phyloP scores from a whole-genome alignment of 495 filamentous ascomycete genomes.

The Collariella sp. region DNA sequence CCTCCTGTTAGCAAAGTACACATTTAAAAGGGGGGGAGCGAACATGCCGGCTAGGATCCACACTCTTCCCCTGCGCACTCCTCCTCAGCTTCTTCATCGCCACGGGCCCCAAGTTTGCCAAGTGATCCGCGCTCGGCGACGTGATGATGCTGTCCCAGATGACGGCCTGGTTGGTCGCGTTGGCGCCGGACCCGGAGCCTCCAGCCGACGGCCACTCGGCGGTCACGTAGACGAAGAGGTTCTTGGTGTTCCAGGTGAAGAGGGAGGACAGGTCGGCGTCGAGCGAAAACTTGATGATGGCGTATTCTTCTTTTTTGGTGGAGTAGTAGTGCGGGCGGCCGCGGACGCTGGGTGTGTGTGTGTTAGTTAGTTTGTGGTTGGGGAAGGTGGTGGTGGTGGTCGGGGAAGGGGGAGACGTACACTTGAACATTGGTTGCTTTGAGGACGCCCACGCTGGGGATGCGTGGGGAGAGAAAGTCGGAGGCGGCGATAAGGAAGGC shows the following conservation, averaged over 20 bases:
- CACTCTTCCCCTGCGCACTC: conserved; percentile 42
- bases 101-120: conserved; percentile 43
- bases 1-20: not conserved
- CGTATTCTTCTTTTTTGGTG: conserved; percentile 86
- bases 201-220: conserved; percentile 64
- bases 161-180: conserved; percentile 59
- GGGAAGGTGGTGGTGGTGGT: not conserved
- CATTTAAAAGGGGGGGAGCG: not conserved
- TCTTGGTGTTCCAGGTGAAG: conserved; percentile 99
- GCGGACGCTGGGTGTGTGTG: conserved; percentile 49
- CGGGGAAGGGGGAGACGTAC: conserved; percentile 45
- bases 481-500: conserved; percentile 71
- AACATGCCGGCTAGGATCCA: conserved; percentile 43
- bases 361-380: conserved; percentile 3
- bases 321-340: conserved; percentile 93
- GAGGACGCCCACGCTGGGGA: conserved; percentile 54
- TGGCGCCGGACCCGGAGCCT: conserved; percentile 17
- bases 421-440: conserved; percentile 74
- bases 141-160: conserved; percentile 95
- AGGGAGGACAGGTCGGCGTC: conserved; percentile 77
- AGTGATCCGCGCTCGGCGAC: conserved; percentile 50
- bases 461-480: conserved; percentile 61
- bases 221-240: conserved; percentile 90
- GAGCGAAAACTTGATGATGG: conserved; percentile 85
- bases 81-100: conserved; percentile 45